A percentile compares a stretch with the other conserved stretches of the same genome.
Conservation (phyloP, 352 stramenopile genomes). For the Phytopythium oedochilum region DNA sequence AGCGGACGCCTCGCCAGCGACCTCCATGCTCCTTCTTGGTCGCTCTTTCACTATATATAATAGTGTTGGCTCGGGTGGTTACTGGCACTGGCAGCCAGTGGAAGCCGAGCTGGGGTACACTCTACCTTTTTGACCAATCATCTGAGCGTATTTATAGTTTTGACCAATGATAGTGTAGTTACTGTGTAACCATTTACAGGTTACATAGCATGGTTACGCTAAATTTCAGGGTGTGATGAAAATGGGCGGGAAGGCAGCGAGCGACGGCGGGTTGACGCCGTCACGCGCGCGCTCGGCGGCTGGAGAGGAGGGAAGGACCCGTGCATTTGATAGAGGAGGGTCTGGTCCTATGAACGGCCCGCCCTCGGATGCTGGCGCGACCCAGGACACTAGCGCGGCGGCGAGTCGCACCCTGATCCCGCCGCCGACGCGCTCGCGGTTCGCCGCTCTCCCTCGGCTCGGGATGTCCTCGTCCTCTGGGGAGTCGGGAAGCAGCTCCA, state of each 20-base stretch:
- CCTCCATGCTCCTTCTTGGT: neutral
- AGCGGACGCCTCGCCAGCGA: neutral
- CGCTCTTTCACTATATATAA: no score
- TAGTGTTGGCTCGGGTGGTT: no score
- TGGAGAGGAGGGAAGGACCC: neutral
- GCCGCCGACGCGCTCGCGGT: neutral
- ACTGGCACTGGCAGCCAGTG: neutral
- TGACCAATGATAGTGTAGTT: no score
- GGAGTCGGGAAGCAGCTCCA: neutral
- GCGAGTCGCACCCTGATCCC: neutral
- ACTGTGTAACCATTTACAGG: no score
- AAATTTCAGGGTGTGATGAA: neutral
- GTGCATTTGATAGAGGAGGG: neutral
- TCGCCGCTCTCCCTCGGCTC: constrained; percentile 1
- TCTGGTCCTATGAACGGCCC: no score
- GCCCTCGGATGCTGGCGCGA: no score
- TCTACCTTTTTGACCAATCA: neutral
- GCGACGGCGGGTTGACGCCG: neutral
- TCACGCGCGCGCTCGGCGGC: neutral
- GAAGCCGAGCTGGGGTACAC: neutral
- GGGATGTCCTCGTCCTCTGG: neutral
- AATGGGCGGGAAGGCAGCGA: neutral
- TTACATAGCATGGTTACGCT: no score
- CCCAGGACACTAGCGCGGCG: neutral
- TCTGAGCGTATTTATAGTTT: neutral